These are phyloP conservation scores for Sarocladium brachiariae DNA, from an alignment of 2,329 filamentous ascomycete genomes.

Conservation along the genomic window DNA sequence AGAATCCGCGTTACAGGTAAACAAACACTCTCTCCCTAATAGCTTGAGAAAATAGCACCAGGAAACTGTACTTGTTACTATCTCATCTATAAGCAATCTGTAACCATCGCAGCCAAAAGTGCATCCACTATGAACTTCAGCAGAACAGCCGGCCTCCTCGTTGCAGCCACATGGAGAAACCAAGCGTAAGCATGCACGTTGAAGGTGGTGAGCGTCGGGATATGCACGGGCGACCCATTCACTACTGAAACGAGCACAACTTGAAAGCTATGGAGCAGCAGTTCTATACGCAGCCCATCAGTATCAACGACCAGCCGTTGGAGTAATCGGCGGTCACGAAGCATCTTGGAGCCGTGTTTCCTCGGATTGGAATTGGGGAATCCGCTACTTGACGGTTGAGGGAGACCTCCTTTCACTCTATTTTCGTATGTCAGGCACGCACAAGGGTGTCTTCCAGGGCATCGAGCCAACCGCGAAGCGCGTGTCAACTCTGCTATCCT, in stretches of 20 bases:
- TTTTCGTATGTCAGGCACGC: conserved; percentile 10
- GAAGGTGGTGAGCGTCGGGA: neutral
- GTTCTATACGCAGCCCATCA: conserved; percentile 12
- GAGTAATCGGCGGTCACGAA: conserved; percentile 3
- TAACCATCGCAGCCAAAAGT: too few relatives aligned
- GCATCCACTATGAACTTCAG: too few relatives aligned
- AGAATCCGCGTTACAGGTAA: too few relatives aligned
- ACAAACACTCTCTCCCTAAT: too few relatives aligned
- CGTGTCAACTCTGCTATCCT: conserved; percentile 4
- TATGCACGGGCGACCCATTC: neutral
- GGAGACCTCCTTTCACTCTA: conserved; percentile 10
- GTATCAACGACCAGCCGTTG: conserved; percentile 11
- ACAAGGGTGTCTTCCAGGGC: conserved; percentile 8
- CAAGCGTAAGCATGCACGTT: too few relatives aligned
- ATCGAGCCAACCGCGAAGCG: conserved; percentile 9
- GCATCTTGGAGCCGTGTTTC: conserved; percentile 10
- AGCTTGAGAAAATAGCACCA: too few relatives aligned
- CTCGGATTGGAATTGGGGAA: conserved; percentile 12
- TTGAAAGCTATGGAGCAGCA: conserved; percentile 8
- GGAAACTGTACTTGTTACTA: too few relatives aligned
- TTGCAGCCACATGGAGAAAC: too few relatives aligned
- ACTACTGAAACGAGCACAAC: conserved; percentile 10
- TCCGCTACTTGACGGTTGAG: conserved; percentile 8
- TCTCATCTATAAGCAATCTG: too few relatives aligned
- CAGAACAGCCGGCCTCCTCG: too few relatives aligned